These are phyloP conservation scores for Cryphonectria japonica DNA, from an alignment of 2,329 filamentous ascomycete species.

Conservation along the genomic window DNA sequence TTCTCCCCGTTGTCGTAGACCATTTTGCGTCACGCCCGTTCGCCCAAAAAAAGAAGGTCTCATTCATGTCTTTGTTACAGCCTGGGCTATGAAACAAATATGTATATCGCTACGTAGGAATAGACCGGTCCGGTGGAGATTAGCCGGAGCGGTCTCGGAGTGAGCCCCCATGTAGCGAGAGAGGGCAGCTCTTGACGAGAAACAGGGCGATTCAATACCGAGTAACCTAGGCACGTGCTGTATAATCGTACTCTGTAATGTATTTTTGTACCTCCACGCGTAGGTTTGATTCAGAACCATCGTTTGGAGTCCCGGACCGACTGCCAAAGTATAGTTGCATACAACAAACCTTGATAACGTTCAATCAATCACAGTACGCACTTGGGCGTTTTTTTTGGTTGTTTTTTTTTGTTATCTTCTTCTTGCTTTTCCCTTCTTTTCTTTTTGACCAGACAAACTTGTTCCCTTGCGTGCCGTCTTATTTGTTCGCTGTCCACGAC, in stretches of 20 bases:
- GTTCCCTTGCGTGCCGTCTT: not conserved
- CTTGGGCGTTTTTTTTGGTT: too few relatives aligned
- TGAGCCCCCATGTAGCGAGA: not conserved
- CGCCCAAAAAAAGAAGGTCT: not conserved
- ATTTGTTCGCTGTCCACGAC: not conserved
- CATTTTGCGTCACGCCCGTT: not conserved
- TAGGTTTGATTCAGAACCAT: not conserved
- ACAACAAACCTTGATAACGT: not conserved
- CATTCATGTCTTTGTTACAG: not conserved
- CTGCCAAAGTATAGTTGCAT: not conserved
- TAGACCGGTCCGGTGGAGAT: slow-evolving; percentile 4
- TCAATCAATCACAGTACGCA: not conserved
- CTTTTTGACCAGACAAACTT: not conserved
- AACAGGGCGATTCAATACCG: not conserved
- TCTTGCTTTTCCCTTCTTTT: not conserved
- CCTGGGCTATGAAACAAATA: not conserved
- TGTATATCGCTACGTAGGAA: not conserved
- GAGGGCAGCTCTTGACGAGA: not conserved
- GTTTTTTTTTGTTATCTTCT: too few relatives aligned
- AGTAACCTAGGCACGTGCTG: too few relatives aligned
- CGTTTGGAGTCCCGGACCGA: not conserved
- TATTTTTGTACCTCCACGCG: not conserved
- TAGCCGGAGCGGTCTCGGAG: slow-evolving; percentile 5
- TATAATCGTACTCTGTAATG: too few relatives aligned
- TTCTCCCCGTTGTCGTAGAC: not conserved